Evolutionary conservation across 352 stramenopile genomes (phyloP).

Genomic region (Globisporangium spiculum): DNA sequence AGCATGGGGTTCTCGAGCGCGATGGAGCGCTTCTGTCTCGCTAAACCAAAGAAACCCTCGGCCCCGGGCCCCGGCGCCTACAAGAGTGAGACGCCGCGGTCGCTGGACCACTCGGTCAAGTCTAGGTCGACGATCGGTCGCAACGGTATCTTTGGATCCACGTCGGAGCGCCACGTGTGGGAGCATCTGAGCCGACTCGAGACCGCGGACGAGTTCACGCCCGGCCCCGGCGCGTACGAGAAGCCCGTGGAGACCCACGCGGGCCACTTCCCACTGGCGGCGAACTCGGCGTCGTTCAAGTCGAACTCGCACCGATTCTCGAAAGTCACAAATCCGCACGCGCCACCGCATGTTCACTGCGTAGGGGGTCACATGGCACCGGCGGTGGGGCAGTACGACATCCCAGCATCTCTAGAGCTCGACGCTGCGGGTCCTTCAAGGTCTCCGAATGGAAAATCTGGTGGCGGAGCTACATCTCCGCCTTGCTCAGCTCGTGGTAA

Average conservation of each 20-base stretch:
- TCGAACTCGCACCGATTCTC: slow-evolving; percentile 52
- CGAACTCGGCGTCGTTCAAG: slow-evolving; percentile 58
- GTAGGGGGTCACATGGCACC: slow-evolving; percentile 40
- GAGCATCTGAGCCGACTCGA: slow-evolving; percentile 49
- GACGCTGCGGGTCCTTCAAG: background rate
- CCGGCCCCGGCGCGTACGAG: slow-evolving; percentile 59
- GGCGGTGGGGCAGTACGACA: slow-evolving; percentile 55
- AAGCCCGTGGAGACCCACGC: slow-evolving; percentile 23
- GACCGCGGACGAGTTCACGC: slow-evolving; percentile 36
- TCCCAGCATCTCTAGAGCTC: slow-evolving; percentile 11
- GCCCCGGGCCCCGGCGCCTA: slow-evolving; percentile 54
- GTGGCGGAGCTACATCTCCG: background rate
- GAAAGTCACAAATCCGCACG: slow-evolving; percentile 34
- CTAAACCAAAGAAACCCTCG: slow-evolving; percentile 30
- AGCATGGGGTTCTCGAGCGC: slow-evolving; percentile 66
- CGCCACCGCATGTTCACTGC: slow-evolving; percentile 49
- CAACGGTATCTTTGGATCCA: slow-evolving; percentile 74
- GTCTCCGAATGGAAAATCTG: slow-evolving; percentile 7
- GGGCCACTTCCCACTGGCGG: slow-evolving; percentile 32
- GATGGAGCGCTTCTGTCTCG: slow-evolving; percentile 59
- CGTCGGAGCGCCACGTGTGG: slow-evolving; percentile 70
- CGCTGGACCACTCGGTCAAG: slow-evolving; percentile 47
- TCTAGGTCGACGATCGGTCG: slow-evolving; percentile 50
- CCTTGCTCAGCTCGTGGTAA: slow-evolving; percentile 10
- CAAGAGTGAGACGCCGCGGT: slow-evolving; percentile 60